Base-by-base conservation (phyloP, 306 rosid species). In the Prunus davidiana region DNA sequence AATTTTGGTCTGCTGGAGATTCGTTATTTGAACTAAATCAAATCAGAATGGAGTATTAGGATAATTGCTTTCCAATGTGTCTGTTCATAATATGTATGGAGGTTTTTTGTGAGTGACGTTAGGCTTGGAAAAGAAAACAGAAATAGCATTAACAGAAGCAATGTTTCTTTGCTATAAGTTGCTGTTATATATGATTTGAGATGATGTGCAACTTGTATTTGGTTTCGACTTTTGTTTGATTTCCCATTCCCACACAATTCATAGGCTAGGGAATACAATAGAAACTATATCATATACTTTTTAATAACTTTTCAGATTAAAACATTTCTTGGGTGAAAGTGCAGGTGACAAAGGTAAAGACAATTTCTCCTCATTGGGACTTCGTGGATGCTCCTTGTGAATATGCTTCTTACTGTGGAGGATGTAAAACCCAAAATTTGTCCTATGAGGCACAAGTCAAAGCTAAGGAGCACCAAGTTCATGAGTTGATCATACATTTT, bases 301-400 rank as follows among this genome's bases (percentile, higher is more conserved):
- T 19, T 6, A 30, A 28, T 32, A 50, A 78, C 12, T 45, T 70
- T 27, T 9, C 8, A 49, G 20, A 13, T 14, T 22, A 27, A 1
- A 4, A 20, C 12, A 56, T 71, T 11, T 46, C 58, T 71, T 43
- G 32, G 56, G 24, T 45, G 24, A 58, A 73, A 30, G 65, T 69
- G 77, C 88, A 92, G 97, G 97, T 85, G 71, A 86, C 91, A 28
- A 95, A 95, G 88, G 25, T 95, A 8, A 75, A 89, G 76, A 95
- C 98, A 50, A 20, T 90, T 75, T 75, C 93, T 84, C 97, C 98
- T 75, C 98, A 90, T 2, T 81, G 80, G 82, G 89, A 95, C 62
- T 50, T 83, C 25, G 97, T 92, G 6, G 95, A 90, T 38, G 98
- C 96, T 12, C 98, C 98, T 76, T 95, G 98, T 70, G 93, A 88